Evolutionary conservation across 2,329 filamentous ascomycete species (phyloP).

Genomic region (Cladosporium cucumerinum): DNA sequence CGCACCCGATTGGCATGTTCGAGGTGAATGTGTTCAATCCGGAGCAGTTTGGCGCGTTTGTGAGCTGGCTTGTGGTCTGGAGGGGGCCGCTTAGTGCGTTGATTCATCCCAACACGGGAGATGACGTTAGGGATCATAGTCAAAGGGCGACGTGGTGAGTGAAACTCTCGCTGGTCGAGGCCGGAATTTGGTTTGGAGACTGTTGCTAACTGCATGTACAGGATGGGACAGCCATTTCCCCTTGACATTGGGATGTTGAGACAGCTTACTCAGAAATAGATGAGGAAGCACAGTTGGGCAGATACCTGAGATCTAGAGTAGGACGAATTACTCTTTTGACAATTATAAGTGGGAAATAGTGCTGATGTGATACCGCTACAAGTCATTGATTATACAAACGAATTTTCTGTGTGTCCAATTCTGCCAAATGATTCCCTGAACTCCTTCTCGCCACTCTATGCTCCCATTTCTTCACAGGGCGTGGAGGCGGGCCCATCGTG

Average conservation of each 20-base stretch:
- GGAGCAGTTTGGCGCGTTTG: constrained; percentile 80
- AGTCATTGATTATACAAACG: neutral
- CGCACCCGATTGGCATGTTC: constrained; percentile 84
- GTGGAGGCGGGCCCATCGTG: neutral
- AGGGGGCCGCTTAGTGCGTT: constrained; percentile 75
- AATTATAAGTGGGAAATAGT: neutral
- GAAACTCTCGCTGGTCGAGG: neutral
- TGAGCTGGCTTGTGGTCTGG: constrained; percentile 80
- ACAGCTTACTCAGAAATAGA: constrained; percentile 22
- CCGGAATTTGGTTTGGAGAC: neutral
- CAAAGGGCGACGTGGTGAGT: constrained; percentile 46
- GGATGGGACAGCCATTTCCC: constrained; percentile 63
- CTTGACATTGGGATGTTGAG: constrained; percentile 56
- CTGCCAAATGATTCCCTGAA: neutral
- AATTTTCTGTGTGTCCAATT: neutral
- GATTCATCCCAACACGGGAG: constrained; percentile 78
- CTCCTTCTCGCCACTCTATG: neutral
- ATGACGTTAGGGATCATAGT: constrained; percentile 58
- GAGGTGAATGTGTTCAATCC: constrained; percentile 87
- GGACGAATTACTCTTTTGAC: neutral
- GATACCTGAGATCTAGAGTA: neutral
- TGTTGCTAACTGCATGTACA: constrained; percentile 1
- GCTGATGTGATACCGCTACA: neutral
- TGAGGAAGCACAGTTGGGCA: neutral
- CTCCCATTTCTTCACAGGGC: neutral